Conservation (phyloP, 2,329 filamentous ascomycete genomes). For the Alternaria panax region DNA sequence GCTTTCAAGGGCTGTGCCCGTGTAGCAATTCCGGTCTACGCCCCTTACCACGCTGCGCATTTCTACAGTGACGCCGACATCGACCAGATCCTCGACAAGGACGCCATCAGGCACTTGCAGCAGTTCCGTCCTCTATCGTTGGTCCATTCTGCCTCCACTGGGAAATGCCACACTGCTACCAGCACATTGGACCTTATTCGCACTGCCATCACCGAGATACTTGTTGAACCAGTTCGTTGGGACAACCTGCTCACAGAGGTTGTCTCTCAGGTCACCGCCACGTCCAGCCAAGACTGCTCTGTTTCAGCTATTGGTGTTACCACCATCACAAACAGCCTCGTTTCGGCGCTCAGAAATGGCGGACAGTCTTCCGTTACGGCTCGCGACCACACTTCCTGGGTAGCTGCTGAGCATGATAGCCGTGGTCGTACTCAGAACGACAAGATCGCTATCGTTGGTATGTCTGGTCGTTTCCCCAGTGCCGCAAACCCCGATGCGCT, state of each 20-base stretch:
- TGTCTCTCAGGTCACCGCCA: slow-evolving; percentile 56
- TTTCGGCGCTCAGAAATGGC: slow-evolving; percentile 61
- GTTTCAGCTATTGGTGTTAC: slow-evolving; percentile 61
- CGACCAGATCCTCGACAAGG: slow-evolving; percentile 57
- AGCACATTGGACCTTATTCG: slow-evolving; percentile 57
- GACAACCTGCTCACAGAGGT: slow-evolving; percentile 57
- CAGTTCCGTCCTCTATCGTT: slow-evolving; percentile 53
- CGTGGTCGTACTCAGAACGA: slow-evolving; percentile 61
- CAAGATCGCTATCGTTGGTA: slow-evolving; percentile 86
- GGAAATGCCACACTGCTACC: slow-evolving; percentile 55
- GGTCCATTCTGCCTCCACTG: slow-evolving; percentile 57
- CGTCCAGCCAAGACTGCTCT: slow-evolving; percentile 51
- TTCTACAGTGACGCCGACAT: slow-evolving; percentile 61
- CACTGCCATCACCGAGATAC: slow-evolving; percentile 55
- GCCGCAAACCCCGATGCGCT: slow-evolving; percentile 74
- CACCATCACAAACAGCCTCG: slow-evolving; percentile 63
- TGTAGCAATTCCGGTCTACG: slow-evolving; percentile 63
- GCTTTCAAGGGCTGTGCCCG: slow-evolving; percentile 60
- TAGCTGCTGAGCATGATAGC: slow-evolving; percentile 33
- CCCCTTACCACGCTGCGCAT: slow-evolving; percentile 66
- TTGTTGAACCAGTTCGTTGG: slow-evolving; percentile 58
- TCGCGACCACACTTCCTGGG: slow-evolving; percentile 57
- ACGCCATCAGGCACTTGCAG: slow-evolving; percentile 51
- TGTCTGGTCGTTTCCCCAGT: slow-evolving; percentile 79
- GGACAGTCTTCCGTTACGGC: slow-evolving; percentile 55